These are phyloP conservation scores for Phytophthora hybrid DNA, from an alignment of 352 stramenopile species.

Conservation along the genomic window DNA sequence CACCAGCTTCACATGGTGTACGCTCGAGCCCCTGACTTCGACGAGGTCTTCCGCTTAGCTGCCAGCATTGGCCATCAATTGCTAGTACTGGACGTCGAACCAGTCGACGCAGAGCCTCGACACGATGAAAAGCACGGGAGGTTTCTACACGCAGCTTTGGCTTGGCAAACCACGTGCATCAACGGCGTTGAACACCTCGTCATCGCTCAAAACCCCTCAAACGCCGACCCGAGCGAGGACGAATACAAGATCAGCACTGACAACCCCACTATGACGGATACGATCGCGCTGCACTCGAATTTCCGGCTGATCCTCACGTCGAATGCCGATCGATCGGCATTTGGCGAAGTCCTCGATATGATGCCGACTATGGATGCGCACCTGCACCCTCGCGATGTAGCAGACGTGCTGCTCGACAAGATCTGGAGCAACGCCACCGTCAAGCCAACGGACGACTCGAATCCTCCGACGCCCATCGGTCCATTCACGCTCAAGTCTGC, in stretches of 20 bases:
- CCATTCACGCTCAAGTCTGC: slow-evolving; percentile 40
- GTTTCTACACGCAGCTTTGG: slow-evolving; percentile 39
- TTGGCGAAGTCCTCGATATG: slow-evolving; percentile 50
- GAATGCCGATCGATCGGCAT: slow-evolving; percentile 30
- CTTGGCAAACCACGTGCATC: slow-evolving; percentile 39
- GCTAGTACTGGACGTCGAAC: slow-evolving; percentile 66
- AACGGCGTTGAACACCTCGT: slow-evolving; percentile 38
- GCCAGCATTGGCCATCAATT: slow-evolving; percentile 62
- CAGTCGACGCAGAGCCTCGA: slow-evolving; percentile 41
- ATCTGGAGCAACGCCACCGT: slow-evolving; percentile 42
- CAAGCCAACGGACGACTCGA: neutral
- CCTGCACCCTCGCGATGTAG: slow-evolving; percentile 40
- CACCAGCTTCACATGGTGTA: slow-evolving; percentile 53
- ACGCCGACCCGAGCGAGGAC: neutral
- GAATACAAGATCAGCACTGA: slow-evolving; percentile 1
- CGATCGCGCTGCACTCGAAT: slow-evolving; percentile 43
- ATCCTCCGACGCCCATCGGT: neutral
- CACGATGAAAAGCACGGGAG: neutral
- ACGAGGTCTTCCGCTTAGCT: slow-evolving; percentile 39
- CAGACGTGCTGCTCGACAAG: slow-evolving; percentile 54
- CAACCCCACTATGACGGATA: neutral
- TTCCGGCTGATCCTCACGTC: slow-evolving; percentile 63
- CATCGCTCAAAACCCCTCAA: neutral
- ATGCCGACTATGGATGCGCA: slow-evolving; percentile 48
- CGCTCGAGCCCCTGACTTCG: slow-evolving; percentile 44